phyloP scores from a whole-genome alignment of 805 yeast genomes.

The Starmerella lactis-condensi region DNA sequence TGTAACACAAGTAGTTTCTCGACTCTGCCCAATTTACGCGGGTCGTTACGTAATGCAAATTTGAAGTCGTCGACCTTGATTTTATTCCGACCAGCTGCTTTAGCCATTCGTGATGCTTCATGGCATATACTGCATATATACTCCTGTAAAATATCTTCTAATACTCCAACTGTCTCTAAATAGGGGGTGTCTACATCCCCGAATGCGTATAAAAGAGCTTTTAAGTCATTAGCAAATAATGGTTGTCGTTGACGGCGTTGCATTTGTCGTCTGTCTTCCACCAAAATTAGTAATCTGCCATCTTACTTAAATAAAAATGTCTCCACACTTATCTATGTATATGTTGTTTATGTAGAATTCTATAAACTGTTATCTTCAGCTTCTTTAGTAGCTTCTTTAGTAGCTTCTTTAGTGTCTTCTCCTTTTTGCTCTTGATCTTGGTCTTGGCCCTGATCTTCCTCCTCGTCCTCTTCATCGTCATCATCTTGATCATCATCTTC shows the following conservation, averaged over 20 bases:
- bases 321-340: no score
- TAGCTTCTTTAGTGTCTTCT: not conserved
- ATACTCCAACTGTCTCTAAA: conserved; percentile 42
- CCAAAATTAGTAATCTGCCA: no score
- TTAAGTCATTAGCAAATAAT: conserved; percentile 28
- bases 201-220: conserved; percentile 46
- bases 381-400: conserved; percentile 1
- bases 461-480: conserved; percentile 9
- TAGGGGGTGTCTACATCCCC: conserved; percentile 57
- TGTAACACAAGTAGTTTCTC: conserved; percentile 43
- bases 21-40: conserved; percentile 49
- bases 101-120: conserved; percentile 33
- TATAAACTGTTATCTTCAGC: not conserved
- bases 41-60: conserved; percentile 49
- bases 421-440: conserved; percentile 5
- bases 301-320: no score
- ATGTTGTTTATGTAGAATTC: no score
- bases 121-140: conserved; percentile 45
- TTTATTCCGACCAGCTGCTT: conserved; percentile 37
- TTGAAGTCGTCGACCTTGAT: conserved; percentile 55
- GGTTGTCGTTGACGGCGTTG: conserved; percentile 16
- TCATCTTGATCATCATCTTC: conserved; percentile 10
- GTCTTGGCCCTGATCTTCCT: conserved; percentile 1
- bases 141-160: conserved; percentile 50
- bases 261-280: conserved; percentile 5